Base-by-base conservation (phyloP, 2,329 filamentous ascomycete species). In the Xylaria multiplex region DNA sequence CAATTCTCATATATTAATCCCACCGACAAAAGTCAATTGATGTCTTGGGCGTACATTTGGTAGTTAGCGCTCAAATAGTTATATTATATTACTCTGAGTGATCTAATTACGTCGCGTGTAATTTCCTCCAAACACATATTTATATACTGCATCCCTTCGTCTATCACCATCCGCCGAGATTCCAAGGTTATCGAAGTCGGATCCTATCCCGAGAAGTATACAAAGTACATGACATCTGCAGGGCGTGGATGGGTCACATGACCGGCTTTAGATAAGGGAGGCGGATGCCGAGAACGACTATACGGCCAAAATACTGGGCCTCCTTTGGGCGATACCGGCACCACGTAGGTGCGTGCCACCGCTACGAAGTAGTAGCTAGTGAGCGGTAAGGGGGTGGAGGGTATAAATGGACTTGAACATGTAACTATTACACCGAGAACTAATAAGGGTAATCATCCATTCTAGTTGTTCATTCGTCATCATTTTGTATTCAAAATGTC, bases 301-400 rank as follows among this genome's bases (percentile, higher is more conserved):
- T 27, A 37, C 55, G 59, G 14, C 24, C 48, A 16, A 22, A 42
- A 32, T 42, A 52, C 55, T 60, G 59, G 64, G 59, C 63, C 54
- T 24, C 13, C 8, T 32, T 22, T 46, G 52, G 56, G 65, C 65
- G 65, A 67, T 67, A 67, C 65, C 65, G 65, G 65, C 50, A 50
- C 40, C 16, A 19, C 11, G 30, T 45, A 11, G 6, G 16, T 37
- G 16, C 8, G 35, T 35, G 40, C 43, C 45, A 52, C 27, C n/a
- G 13, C 40, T 7, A 24, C 8, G 35, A 30, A 30, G 32, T 6
- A 16, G 35, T 2, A 32, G 50, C 9, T 14, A 57, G 50, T 43
- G 24, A 35, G 42, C 8, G 22, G 53, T 30, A 37, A 30, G 19
- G 37, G 27, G 14, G 27, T 27, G 27, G 27, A 27, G 27, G 14